These are phyloP conservation scores for Pseudocercospora fuligena DNA, from an alignment of 2,329 filamentous ascomycete species.

Conservation along the genomic window DNA sequence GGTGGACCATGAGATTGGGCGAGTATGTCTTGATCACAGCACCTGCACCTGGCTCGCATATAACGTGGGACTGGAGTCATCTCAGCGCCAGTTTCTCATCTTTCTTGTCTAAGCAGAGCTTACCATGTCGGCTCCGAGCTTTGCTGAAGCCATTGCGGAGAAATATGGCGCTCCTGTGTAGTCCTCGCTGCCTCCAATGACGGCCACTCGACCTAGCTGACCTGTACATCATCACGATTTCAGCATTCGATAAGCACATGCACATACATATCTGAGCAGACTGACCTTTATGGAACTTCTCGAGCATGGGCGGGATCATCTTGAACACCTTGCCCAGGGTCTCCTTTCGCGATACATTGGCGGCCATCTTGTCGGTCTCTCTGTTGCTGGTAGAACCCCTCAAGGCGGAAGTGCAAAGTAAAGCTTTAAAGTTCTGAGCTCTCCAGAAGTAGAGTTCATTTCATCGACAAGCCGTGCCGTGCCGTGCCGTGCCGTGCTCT, in stretches of 20 bases:
- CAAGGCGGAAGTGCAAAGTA: neutral
- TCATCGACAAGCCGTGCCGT: too few relatives aligned
- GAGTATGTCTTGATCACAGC: slow-evolving; percentile 96
- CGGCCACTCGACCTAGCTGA: slow-evolving; percentile 86
- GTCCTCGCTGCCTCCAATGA: slow-evolving; percentile 93
- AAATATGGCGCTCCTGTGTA: slow-evolving; percentile 98
- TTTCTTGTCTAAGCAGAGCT: neutral
- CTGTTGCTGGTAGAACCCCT: neutral
- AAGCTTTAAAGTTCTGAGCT: neutral
- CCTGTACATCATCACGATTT: slow-evolving; percentile 57
- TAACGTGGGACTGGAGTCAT: slow-evolving; percentile 75
- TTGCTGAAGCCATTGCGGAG: slow-evolving; percentile 93
- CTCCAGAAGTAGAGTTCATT: neutral
- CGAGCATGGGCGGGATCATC: slow-evolving; percentile 92
- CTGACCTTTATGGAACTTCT: slow-evolving; percentile 92
- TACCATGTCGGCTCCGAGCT: slow-evolving; percentile 90
- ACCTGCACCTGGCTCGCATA: slow-evolving; percentile 86
- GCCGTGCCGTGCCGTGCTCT: neutral
- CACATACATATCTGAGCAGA: neutral
- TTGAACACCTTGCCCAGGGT: slow-evolving; percentile 81
- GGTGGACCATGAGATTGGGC: slow-evolving; percentile 97
- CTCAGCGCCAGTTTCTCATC: slow-evolving; percentile 5
- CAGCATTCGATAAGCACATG: neutral
- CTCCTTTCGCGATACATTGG: slow-evolving; percentile 69
- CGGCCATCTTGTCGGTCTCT: slow-evolving; percentile 43